A percentile compares a stretch with the other conserved stretches of the same genome.
Evolutionary conservation across 441 rosid genomes (phyloP).

Genomic region (Raphanus hybrid): DNA sequence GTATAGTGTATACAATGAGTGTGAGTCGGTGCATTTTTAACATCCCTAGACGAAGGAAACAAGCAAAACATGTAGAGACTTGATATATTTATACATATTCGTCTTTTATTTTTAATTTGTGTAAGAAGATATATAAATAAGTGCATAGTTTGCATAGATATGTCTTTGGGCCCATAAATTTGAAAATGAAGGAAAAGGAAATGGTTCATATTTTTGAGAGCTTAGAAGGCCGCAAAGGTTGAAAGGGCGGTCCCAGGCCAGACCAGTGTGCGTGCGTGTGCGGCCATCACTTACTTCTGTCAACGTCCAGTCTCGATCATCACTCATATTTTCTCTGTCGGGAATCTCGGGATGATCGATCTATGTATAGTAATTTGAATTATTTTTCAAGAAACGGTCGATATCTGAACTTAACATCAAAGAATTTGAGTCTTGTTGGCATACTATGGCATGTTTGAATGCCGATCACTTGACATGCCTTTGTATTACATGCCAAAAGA

Average conservation of each 20-base stretch:
- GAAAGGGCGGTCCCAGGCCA: conserved; percentile 34
- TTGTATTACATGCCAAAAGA: neutral
- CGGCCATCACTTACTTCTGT: conserved; percentile 2
- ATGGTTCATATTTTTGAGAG: conserved; percentile 37
- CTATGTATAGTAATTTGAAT: neutral
- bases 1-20: too few relatives aligned
- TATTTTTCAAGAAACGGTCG: conserved; percentile 22
- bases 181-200: conserved; percentile 33
- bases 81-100: too few relatives aligned
- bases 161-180: conserved; percentile 35
- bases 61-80: too few relatives aligned
- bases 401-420: conserved; percentile 1
- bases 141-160: conserved; percentile 7
- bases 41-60: too few relatives aligned
- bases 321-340: conserved; percentile 26
- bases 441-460: neutral
- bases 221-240: conserved; percentile 45
- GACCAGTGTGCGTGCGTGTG: conserved; percentile 28
- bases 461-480: neutral
- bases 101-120: too few relatives aligned
- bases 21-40: too few relatives aligned
- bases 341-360: conserved; percentile 24
- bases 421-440: neutral
- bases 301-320: conserved; percentile 8
- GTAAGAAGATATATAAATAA: too few relatives aligned